Base-by-base conservation (phyloP, 257 asterid genomes). In the Lithospermum erythrorhizon region DNA sequence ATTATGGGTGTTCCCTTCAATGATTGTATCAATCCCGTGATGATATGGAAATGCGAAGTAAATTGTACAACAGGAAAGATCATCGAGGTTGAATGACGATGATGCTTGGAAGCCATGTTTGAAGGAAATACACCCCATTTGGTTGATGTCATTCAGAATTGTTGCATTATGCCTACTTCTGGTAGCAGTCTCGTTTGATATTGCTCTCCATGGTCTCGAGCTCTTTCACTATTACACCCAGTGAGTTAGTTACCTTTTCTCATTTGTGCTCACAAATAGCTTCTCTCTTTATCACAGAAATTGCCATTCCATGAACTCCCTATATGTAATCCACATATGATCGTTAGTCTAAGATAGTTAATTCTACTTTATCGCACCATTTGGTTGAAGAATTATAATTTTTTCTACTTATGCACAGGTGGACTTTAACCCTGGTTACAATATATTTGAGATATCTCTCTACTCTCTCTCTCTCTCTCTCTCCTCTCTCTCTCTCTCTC, bases 141-240 rank as follows among this genome's bases (percentile, higher is more conserved):
- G 55, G 62, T 65, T 91, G 78, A 62, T 83, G 86, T 63, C 63
- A 47, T 88, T 71, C 67, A 82, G 98, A 70, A 61, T 82, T 10
- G 60, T 77, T 61, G 73, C 96, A 22, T 89, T 91, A 68, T 71
- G 73, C 71, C 69, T 88, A 70, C 95, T 91, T 54, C 30, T 79
- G 54, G 73, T 73, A 22, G 82, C 91, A 53, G 21, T 84, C 62
- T 62, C 76, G 70, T 73, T 75, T 59, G 87, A 91, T 75, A 72
- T 84, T 49, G 87, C 81, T 59, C 70, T 65, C 58, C 86, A 88
- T 61, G 94, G 98, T 55, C 49, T 73, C 69, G 83, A 72, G 62
- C 59, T 91, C 14, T 81, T 84, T 70, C 75, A 71, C 81, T 91
- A 86, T 70, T 91, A 91, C 55, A 91, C 98, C n/a, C 96, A 91